A percentile compares a stretch with the other conserved stretches of the same genome.
These are phyloP conservation scores for Botrytis tulipae DNA, from an alignment of 2,329 filamentous ascomycete species.

Conservation along the genomic window DNA sequence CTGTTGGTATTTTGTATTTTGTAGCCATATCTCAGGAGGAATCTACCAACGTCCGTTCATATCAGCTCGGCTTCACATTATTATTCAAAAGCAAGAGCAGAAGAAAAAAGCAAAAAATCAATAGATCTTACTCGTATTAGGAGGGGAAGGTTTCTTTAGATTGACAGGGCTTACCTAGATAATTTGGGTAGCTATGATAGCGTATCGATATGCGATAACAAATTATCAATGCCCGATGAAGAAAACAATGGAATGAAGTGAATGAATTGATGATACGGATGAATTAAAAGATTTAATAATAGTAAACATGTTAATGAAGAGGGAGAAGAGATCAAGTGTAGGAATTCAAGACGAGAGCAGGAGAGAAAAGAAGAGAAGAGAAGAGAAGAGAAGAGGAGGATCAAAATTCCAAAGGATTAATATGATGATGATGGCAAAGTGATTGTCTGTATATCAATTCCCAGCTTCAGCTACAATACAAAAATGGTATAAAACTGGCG, in stretches of 20 bases:
- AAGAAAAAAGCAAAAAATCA: conserved; percentile 1
- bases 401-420: background rate
- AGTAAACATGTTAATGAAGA: conserved; percentile 14
- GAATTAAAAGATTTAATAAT: background rate
- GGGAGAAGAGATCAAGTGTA: background rate
- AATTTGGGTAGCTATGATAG: conserved; percentile 25
- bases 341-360: background rate
- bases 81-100: conserved; percentile 4
- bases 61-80: conserved; percentile 24
- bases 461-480: background rate
- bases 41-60: conserved; percentile 7
- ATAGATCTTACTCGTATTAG: conserved; percentile 1
- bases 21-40: conserved; percentile 30
- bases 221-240: conserved; percentile 24
- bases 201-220: conserved; percentile 25
- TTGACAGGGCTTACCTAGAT: conserved; percentile 29
- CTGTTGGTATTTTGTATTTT: conserved; percentile 32
- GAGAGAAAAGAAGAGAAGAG: background rate
- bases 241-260: conserved; percentile 18
- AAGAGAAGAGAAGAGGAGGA: background rate
- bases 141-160: background rate
- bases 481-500: background rate
- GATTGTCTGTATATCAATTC: conserved; percentile 3
- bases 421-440: background rate
- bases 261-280: conserved; percentile 6